Percentiles rank a stretch among this genome's conserved stretches.
phyloP scores from a whole-genome alignment of 1,284 basidiomycete genomes.

The Veloboletus limbatus region DNA sequence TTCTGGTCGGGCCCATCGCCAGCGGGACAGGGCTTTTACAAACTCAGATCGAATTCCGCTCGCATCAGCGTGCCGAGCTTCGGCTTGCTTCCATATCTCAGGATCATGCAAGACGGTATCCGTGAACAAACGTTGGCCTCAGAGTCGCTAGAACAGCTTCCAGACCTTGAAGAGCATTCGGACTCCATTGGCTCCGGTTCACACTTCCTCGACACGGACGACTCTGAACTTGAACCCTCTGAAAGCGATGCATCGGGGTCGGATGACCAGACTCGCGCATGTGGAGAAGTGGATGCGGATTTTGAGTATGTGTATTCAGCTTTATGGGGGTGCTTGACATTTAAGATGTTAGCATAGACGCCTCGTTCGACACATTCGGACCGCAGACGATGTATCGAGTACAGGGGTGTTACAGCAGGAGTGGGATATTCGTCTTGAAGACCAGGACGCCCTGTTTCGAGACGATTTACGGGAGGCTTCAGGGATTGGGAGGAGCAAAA shows the following conservation, averaged over 20 bases:
- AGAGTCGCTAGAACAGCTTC: not conserved
- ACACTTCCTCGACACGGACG: not conserved
- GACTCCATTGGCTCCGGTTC: constrained; percentile 8
- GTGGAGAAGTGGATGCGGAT: constrained; percentile 25
- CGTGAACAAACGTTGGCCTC: too few relatives aligned
- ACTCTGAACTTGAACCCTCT: constrained; percentile 22
- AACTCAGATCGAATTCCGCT: too few relatives aligned
- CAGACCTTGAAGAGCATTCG: constrained; percentile 7
- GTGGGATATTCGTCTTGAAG: constrained; percentile 43
- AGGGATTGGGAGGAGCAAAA: constrained; percentile 59
- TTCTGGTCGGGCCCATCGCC: too few relatives aligned
- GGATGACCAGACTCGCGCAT: constrained; percentile 5
- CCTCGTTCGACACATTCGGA: constrained; percentile 28
- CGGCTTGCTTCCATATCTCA: too few relatives aligned
- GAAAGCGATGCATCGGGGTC: constrained; percentile 23
- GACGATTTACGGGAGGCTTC: constrained; percentile 70
- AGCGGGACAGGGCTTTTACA: too few relatives aligned
- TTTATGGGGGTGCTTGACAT: not conserved
- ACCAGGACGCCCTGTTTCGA: constrained; percentile 63
- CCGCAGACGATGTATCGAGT: constrained; percentile 24
- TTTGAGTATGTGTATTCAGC: constrained; percentile 24
- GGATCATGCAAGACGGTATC: constrained; percentile 21
- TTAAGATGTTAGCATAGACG: constrained; percentile 13
- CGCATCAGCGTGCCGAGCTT: too few relatives aligned
- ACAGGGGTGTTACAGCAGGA: constrained; percentile 26